A percentile compares a stretch with the other conserved stretches of the same genome.
These are phyloP conservation scores for Coemansia biformis DNA, from an alignment of 192 early-diverging fungal genomes.

Conservation along the genomic window DNA sequence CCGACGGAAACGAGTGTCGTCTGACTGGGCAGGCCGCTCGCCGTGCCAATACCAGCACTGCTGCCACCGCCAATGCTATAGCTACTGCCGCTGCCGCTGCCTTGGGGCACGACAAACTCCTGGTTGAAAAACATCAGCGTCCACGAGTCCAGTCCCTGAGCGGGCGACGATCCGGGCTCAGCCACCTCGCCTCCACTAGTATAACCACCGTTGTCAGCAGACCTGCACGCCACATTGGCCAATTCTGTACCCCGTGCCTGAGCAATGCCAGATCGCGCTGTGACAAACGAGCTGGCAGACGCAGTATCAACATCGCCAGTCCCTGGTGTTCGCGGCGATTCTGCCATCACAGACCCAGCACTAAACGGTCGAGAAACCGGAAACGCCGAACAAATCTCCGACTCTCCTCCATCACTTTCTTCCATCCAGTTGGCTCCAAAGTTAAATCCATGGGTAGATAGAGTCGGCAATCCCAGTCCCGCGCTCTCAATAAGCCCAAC, in stretches of 20 bases:
- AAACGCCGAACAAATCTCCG: constrained; percentile 11
- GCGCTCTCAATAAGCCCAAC: too few species aligned
- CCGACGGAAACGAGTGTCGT: constrained; percentile 2
- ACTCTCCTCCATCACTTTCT: too few species aligned
- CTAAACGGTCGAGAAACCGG: constrained; percentile 1
- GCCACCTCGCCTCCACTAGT: too few species aligned
- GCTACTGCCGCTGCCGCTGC: background rate
- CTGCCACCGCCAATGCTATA: background rate
- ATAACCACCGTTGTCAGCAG: too few species aligned
- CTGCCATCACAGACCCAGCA: background rate
- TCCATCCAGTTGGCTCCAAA: too few species aligned
- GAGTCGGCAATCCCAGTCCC: too few species aligned
- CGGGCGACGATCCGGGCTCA: background rate
- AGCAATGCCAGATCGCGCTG: constrained; percentile 2
- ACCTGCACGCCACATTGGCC: too few species aligned
- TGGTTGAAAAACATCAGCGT: constrained; percentile 50
- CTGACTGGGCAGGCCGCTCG: constrained; percentile 1
- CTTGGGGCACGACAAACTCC: constrained; percentile 40
- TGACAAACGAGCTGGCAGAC: constrained; percentile 30
- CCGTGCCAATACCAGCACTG: background rate
- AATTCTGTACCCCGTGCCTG: too few species aligned
- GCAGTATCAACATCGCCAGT: constrained; percentile 3
- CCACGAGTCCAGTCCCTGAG: constrained; percentile 25
- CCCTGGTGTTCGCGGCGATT: background rate
- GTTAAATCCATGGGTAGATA: too few species aligned